Conservation (phyloP, 768 basidiomycete genomes). For the Mycena sanguinolenta region DNA sequence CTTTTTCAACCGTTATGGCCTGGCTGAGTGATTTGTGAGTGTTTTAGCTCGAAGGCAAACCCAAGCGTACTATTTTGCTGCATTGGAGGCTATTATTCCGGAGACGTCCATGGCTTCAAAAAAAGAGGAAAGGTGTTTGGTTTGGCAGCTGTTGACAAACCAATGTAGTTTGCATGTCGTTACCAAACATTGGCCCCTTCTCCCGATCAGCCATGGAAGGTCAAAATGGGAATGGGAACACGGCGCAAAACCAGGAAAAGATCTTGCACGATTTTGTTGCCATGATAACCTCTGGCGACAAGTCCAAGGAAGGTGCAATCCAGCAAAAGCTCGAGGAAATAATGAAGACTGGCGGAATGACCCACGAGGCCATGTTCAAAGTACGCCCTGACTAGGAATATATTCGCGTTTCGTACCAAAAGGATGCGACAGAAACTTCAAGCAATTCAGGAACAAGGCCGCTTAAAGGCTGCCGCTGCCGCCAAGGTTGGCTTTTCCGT, state of each 20-base stretch:
- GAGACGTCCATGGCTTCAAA: slow-evolving; percentile 80
- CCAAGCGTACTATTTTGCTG: slow-evolving; percentile 75
- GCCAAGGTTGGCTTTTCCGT: not conserved
- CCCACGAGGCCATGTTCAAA: slow-evolving; percentile 29
- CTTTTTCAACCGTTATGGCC: slow-evolving; percentile 80
- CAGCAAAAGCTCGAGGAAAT: slow-evolving; percentile 31
- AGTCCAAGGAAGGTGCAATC: slow-evolving; percentile 21
- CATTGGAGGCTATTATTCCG: slow-evolving; percentile 79
- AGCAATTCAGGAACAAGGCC: slow-evolving; percentile 23
- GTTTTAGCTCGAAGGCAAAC: slow-evolving; percentile 1
- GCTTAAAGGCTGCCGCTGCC: slow-evolving; percentile 8
- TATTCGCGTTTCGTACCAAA: not conserved
- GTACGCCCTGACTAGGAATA: not conserved
- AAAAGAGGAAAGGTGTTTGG: slow-evolving; percentile 20
- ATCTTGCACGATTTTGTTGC: slow-evolving; percentile 29
- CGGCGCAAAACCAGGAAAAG: slow-evolving; percentile 21
- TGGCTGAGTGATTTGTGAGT: slow-evolving; percentile 58
- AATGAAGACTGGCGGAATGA: slow-evolving; percentile 26
- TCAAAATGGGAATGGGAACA: not conserved
- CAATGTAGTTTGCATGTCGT: not conserved
- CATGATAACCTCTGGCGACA: slow-evolving; percentile 23
- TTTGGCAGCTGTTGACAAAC: not conserved
- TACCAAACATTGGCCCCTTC: not conserved
- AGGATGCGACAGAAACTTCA: slow-evolving; percentile 24
- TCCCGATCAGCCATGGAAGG: slow-evolving; percentile 1